phyloP scores from a whole-genome alignment of 768 basidiomycete species.

The Mycena haematopus region DNA sequence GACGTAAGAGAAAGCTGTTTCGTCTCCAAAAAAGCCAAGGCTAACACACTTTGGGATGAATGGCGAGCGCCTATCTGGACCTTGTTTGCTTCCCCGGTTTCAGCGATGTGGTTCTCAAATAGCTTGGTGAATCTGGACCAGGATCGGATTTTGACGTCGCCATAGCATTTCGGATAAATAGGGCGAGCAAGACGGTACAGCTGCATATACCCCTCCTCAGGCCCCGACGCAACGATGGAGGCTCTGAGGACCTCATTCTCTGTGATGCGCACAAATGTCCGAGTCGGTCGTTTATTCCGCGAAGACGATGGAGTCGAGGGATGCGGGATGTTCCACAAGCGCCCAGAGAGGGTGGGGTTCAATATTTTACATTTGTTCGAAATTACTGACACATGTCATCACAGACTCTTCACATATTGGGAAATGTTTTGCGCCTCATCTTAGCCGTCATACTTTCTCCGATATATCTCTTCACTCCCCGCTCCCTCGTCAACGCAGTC shows the following conservation, averaged over 20 bases:
- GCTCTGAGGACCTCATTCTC: background rate
- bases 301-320: constrained; percentile 13
- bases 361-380: no score
- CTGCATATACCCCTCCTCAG: background rate
- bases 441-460: background rate
- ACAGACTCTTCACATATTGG: background rate
- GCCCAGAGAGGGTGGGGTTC: background rate
- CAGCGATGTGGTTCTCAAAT: no score
- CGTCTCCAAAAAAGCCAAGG: no score
- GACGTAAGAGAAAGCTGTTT: no score
- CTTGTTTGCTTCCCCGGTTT: no score
- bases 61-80: no score
- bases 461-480: constrained; percentile 1
- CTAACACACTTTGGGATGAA: no score
- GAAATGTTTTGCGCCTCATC: constrained; percentile 1
- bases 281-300: background rate
- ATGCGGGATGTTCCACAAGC: constrained; percentile 6
- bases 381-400: background rate
- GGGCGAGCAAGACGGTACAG: background rate
- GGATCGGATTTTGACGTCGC: no score
- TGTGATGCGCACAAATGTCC: background rate
- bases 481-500: background rate
- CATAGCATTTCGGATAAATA: background rate
- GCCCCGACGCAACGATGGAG: background rate
- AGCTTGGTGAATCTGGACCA: no score